Base-by-base conservation (phyloP, 148 eudicot species). In the Spergularia bocconei region DNA sequence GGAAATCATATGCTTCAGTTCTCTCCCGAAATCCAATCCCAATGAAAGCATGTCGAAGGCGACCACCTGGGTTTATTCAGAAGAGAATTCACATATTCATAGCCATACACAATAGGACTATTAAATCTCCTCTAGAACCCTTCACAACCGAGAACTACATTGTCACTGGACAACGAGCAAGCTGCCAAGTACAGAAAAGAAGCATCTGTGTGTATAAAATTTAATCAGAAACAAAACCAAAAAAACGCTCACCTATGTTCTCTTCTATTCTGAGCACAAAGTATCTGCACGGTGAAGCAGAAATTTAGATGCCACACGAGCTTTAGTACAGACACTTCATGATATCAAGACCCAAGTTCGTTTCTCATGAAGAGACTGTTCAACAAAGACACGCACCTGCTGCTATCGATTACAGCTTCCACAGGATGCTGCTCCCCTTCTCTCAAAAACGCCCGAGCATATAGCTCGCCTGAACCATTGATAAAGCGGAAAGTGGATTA, bases 21-120 rank as follows among this genome's bases (percentile, higher is more conserved):
- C 97, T 92, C 82, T 92, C 99, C 71, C 99, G 93, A 66, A 95
- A 95, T 54, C 99, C 99, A 63, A 95, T 70, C 73, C 99, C 99
- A 48, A 95, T 87, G 75, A 92, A 95, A 79, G 99, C 99, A 86
- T 95, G 99, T 62, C 94, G 93, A 81, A 87, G 89, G 74, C 97
- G 97, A 15, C 99, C 97, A 83, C 74, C 98, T 95, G 88, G 69
- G 71, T 57, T 47, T 25, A 60, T 56, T n/a, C 50, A 79, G 48
- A 41, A 29, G 36, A 29, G 36, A 29, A 29, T 65, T 65, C 11
- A 11, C 69, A 65, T 65, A 16, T 65, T 65, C 56, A 67, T 12
- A 11, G 7, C 14, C 55, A 19, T 48, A 14, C 14, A 60, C 23
- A 66, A 19, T 12, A 66, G 39, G 54, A 65, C 12, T 10, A 16